Evolutionary conservation across 345 rosid genomes (phyloP).

Genomic region (Dovyalis caffra): DNA sequence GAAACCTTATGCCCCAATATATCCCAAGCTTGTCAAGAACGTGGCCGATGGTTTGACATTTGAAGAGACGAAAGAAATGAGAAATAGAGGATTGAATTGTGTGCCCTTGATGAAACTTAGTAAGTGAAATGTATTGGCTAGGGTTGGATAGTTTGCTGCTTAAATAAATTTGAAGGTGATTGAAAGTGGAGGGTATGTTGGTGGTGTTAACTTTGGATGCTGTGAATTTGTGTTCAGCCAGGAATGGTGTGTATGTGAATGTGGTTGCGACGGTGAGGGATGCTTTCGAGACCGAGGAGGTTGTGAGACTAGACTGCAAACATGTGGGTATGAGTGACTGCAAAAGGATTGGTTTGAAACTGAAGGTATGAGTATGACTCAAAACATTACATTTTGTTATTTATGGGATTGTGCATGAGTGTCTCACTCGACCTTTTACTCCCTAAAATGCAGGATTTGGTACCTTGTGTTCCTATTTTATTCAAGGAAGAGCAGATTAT

Average conservation of each 20-base stretch:
- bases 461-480: constrained; percentile 76
- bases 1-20: constrained; percentile 91
- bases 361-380: constrained; percentile 43
- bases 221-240: constrained; percentile 43
- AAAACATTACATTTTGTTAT: background rate
- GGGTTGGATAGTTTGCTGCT: background rate
- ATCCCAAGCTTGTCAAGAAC: constrained; percentile 70
- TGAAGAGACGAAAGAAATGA: constrained; percentile 85
- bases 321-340: constrained; percentile 79
- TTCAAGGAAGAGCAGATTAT: constrained; percentile 86
- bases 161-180: background rate
- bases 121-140: constrained; percentile 32
- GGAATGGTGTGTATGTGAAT: constrained; percentile 88
- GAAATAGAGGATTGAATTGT: constrained; percentile 59
- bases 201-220: background rate
- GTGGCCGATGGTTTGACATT: constrained; percentile 72
- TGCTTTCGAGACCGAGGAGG: constrained; percentile 61
- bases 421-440: constrained; percentile 2
- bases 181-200: background rate
- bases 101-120: constrained; percentile 70
- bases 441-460: constrained; percentile 61
- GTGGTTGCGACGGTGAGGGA: constrained; percentile 71
- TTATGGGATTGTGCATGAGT: background rate
- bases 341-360: constrained; percentile 82
- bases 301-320: constrained; percentile 77